Conservation (phyloP, 768 basidiomycete genomes). For the Boletus reticulatus region DNA sequence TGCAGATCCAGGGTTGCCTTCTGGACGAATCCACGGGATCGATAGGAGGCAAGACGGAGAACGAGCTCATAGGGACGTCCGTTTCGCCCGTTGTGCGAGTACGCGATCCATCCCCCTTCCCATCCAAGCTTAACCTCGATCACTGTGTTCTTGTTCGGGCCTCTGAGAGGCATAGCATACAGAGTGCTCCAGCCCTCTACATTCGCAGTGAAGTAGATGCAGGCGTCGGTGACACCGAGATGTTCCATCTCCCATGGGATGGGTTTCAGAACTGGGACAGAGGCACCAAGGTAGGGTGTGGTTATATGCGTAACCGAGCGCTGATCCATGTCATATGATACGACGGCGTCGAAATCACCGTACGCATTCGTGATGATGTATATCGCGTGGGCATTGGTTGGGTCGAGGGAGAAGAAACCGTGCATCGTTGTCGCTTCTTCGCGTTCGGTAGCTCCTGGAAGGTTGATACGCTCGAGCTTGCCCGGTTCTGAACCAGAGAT, state of each 20-base stretch:
- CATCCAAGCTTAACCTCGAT: slow-evolving; percentile 32
- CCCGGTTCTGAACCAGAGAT: slow-evolving; percentile 28
- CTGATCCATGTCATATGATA: slow-evolving; percentile 33
- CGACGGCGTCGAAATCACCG: slow-evolving; percentile 38
- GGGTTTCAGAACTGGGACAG: slow-evolving; percentile 33
- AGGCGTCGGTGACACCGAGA: slow-evolving; percentile 27
- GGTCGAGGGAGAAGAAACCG: slow-evolving; percentile 33
- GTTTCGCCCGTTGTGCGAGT: slow-evolving; percentile 32
- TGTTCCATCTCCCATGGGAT: slow-evolving; percentile 33
- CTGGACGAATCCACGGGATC: slow-evolving; percentile 27
- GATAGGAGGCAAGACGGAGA: slow-evolving; percentile 32
- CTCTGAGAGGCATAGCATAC: slow-evolving; percentile 31
- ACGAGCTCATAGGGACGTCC: slow-evolving; percentile 33
- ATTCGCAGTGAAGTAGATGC: slow-evolving; percentile 36
- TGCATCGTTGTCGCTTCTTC: slow-evolving; percentile 23
- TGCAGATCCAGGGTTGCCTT: slow-evolving; percentile 32
- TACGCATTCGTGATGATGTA: slow-evolving; percentile 39
- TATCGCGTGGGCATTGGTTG: slow-evolving; percentile 25
- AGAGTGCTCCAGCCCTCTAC: slow-evolving; percentile 37
- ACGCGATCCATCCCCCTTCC: slow-evolving; percentile 32
- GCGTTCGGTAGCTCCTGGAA: slow-evolving; percentile 35
- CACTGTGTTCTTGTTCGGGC: slow-evolving; percentile 27
- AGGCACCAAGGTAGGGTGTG: slow-evolving; percentile 28
- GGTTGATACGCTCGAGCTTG: slow-evolving; percentile 28
- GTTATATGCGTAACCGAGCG: slow-evolving; percentile 37